Conservation (phyloP, 108 stramenopile genomes). For the Cyclotella distinguenda region DNA sequence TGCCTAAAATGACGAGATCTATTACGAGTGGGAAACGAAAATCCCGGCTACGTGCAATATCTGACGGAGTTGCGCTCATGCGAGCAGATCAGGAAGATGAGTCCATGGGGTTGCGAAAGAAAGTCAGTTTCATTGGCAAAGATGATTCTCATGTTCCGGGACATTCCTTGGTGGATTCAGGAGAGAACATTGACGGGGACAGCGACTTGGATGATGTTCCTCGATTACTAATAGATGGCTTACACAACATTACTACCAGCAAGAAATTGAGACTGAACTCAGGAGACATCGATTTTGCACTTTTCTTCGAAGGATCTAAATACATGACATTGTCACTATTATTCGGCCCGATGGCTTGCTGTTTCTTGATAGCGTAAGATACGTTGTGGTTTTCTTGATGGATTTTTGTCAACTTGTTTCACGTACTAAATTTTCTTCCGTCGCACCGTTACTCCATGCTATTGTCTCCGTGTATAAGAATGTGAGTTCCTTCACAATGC, state of each 20-base stretch:
- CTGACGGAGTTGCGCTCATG: slow-evolving; percentile 50
- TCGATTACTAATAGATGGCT: slow-evolving; percentile 12
- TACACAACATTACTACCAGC: neutral
- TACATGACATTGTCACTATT: slow-evolving; percentile 35
- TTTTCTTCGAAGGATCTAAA: slow-evolving; percentile 16
- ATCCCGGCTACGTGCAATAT: slow-evolving; percentile 43
- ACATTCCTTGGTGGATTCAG: slow-evolving; percentile 18
- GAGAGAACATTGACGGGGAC: slow-evolving; percentile 26
- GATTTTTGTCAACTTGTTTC: no score
- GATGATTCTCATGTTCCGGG: no score
- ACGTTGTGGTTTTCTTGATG: no score
- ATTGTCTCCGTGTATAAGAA: slow-evolving; percentile 1
- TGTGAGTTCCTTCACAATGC: slow-evolving; percentile 13
- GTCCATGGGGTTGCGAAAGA: no score
- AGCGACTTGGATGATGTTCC: slow-evolving; percentile 49
- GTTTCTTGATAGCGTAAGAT: slow-evolving; percentile 4
- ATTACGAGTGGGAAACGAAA: slow-evolving; percentile 7
- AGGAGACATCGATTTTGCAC: slow-evolving; percentile 13
- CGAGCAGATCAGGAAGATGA: no score
- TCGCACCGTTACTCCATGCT: no score
- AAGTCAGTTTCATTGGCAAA: no score
- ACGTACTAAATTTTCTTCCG: neutral
- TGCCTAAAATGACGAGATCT: slow-evolving; percentile 26
- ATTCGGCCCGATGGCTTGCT: slow-evolving; percentile 40
- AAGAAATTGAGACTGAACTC: slow-evolving; percentile 6